Evolutionary conservation across 228 moss, liverwort and hornwort species (phyloP), one percentile per base, ranked within the genome.

Genomic region (Sphagnum magellanicum): DNA sequence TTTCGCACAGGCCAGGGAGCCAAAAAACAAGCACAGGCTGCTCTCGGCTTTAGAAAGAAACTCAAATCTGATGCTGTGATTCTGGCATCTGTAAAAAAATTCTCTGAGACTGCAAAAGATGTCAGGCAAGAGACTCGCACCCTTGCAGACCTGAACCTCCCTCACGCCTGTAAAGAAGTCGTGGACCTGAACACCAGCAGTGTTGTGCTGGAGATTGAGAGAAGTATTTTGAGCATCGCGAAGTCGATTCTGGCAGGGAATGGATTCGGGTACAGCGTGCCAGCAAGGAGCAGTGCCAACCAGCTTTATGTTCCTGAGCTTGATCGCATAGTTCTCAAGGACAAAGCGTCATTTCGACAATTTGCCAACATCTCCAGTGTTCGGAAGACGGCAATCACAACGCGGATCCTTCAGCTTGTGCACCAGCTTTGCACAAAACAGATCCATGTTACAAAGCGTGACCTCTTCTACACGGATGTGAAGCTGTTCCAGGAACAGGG

Each of bases 401-500:
- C 95, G 14, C 84, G 95, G 49, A 95, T 95, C 71, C 73, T 95
- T 77, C 92, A 95, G 75, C 86, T 95, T 7, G 95, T 95, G 51
- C 92, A 95, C 74, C 95, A 32, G 32, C 32, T 32, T 32, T 32
- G 32, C 3, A 32, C 32, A 32, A 95, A 95, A 66, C 88, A 80
- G 65, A 95, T 95, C 61, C 95, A 95, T 68, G 92, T 95, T 17
- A 95, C 95, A 5, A 95, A 95, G 87, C 88, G 95, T 64, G 95
- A 95, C 52, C 77, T 95, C 67, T 95, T 95, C 80, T 95, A 95
- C 73, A 95, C 95, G 0, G 95, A 95, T 73, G 95, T 95, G 70
- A 95, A 95, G 79, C 76, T 95, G 68, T 95, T 95, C 67, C 92
- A 90, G 78, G 95, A 95, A 74, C 95, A 95, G 79, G 90, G 90